Base-by-base conservation (phyloP, 345 rosid genomes). In the Populus euphratica region DNA sequence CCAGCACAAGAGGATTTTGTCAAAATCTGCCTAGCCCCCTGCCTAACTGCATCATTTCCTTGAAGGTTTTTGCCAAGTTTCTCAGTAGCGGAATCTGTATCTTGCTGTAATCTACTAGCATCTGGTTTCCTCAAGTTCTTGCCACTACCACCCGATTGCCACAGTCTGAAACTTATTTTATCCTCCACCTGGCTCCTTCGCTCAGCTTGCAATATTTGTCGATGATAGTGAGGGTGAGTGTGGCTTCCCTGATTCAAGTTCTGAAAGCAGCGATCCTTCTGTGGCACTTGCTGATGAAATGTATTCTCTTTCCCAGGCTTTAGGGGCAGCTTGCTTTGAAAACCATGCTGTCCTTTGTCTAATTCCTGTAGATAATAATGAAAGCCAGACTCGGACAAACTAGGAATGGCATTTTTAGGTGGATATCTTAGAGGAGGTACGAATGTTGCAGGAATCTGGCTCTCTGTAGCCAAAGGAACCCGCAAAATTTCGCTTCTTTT, bases 401-500 rank as follows among this genome's bases (percentile, higher is more conserved):
- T n/a, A 5, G 69, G 64, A 5, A 63, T 69, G 0, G 70, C 70
- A 71, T 43, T 79, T 52, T 69, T 79, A 0, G 75, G 83, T 10
- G 82, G 83, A 78, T 74, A 81, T 81, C 80, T 75, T 5, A 80
- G 47, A 1, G 84, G 78, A 69, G 80, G 82, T 35, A 47, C 72
- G 31, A n/a, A 8, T 33, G 21, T 23, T 16, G 36, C 18, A 13
- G 72, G 66, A 41, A 61, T 79, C 66, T 50, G 52, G 69, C 68
- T 65, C 38, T 12, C 33, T 12, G 44, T 8, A 41, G 75, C 31
- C 14, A 2, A n/a, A 39, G 47, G 61, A 17, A 18, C 59, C 59
- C 8, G 59, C 59, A 18, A 6, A 6, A 6, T 20, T 20, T 20
- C 23, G 20, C 59, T 18, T 52, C 59, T 52, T 63, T 21, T n/a